phyloP scores from a whole-genome alignment of 1,284 basidiomycete species.

The Melampsora americana region DNA sequence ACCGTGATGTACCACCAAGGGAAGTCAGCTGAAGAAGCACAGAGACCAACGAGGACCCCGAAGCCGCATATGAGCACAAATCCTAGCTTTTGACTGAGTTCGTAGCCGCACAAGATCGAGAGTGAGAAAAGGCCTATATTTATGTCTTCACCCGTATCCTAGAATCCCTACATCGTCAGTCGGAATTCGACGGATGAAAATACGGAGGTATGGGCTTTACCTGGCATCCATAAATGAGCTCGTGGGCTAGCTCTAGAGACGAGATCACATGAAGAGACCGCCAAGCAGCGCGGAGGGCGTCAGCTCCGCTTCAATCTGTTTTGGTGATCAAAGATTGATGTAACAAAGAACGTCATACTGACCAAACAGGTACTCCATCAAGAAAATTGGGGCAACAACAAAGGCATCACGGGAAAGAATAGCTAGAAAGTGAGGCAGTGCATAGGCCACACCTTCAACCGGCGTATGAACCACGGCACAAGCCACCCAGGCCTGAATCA shows the following conservation, averaged over 20 bases:
- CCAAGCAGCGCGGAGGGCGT: not conserved
- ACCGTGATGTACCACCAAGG: too few relatives aligned
- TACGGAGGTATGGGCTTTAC: not conserved
- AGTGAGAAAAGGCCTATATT: slow-evolving; percentile 27
- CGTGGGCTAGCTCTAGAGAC: slow-evolving; percentile 29
- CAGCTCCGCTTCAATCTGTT: not conserved
- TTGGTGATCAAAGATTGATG: not conserved
- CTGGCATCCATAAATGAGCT: slow-evolving; percentile 39
- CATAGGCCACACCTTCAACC: slow-evolving; percentile 7
- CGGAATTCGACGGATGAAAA: too few relatives aligned
- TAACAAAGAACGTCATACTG: not conserved
- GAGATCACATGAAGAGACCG: not conserved
- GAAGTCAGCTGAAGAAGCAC: too few relatives aligned
- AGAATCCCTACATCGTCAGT: not conserved
- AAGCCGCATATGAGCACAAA: slow-evolving; percentile 19
- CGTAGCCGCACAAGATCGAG: slow-evolving; percentile 36
- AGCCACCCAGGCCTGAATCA: slow-evolving; percentile 34
- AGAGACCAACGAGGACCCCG: slow-evolving; percentile 17
- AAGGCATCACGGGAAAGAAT: slow-evolving; percentile 18
- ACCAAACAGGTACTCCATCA: slow-evolving; percentile 36
- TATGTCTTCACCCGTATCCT: slow-evolving; percentile 41
- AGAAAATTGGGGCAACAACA: slow-evolving; percentile 23
- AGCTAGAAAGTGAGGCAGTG: slow-evolving; percentile 18
- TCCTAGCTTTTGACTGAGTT: slow-evolving; percentile 22
- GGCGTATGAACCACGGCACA: slow-evolving; percentile 27